Percentiles rank a stretch among this genome's conserved stretches.
These are phyloP conservation scores for Cystobasidiopsis lactophilus DNA, from an alignment of 768 basidiomycete species.

Conservation along the genomic window DNA sequence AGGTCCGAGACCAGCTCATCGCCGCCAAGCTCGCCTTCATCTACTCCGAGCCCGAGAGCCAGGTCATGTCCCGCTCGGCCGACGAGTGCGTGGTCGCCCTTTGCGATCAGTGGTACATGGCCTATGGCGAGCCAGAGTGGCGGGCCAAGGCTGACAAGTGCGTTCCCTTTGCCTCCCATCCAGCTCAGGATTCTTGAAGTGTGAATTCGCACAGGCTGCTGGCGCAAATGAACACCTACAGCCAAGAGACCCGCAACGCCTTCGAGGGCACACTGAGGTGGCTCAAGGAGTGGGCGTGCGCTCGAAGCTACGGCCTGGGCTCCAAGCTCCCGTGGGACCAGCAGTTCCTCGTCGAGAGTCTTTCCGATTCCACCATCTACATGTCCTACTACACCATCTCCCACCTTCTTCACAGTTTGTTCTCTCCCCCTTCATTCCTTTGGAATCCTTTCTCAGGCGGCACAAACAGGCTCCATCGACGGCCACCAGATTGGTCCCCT, in stretches of 20 bases:
- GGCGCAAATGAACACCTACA: constrained; percentile 70
- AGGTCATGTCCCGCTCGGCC: constrained; percentile 69
- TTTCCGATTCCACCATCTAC: constrained; percentile 95
- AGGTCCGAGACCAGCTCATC: constrained; percentile 68
- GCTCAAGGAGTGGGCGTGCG: constrained; percentile 98
- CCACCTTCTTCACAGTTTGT: constrained; percentile 69
- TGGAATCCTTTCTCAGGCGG: neutral
- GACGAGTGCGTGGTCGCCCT: constrained; percentile 96
- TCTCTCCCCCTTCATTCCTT: neutral
- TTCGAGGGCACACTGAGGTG: constrained; percentile 82
- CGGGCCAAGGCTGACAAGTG: constrained; percentile 62
- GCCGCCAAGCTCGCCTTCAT: constrained; percentile 52
- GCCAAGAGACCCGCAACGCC: constrained; percentile 67
- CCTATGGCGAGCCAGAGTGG: constrained; percentile 87
- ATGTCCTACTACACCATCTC: constrained; percentile 95
- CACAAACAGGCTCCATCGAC: constrained; percentile 29
- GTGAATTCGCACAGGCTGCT: constrained; percentile 36
- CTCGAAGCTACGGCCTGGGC: constrained; percentile 88
- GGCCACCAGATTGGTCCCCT: constrained; percentile 60
- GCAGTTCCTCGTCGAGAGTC: constrained; percentile 81
- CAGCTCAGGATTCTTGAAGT: neutral
- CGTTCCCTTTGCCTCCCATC: constrained; percentile 20
- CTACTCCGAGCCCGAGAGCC: constrained; percentile 85
- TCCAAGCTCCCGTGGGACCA: constrained; percentile 93
- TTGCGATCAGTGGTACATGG: constrained; percentile 98